Evolutionary conservation across 2,329 filamentous ascomycete genomes (phyloP).

Genomic region (Fusarium ramigenum): DNA sequence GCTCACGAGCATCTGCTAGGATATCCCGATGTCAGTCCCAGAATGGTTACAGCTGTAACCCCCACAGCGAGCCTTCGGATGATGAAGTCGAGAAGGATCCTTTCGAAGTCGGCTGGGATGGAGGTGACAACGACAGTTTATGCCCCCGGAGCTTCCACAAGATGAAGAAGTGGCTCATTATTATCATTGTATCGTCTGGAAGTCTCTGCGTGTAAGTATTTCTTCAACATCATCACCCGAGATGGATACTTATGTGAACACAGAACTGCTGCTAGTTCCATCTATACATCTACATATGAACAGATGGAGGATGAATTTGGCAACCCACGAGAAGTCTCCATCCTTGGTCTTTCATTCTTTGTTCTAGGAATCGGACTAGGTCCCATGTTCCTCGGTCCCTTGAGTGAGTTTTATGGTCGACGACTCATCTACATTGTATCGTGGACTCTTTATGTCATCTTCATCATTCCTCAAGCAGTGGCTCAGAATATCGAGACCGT

Average conservation of each 20-base stretch:
- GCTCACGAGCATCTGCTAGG: constrained; percentile 13
- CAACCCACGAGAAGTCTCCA: constrained; percentile 75
- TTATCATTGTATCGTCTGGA: constrained; percentile 75
- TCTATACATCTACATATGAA: constrained; percentile 84
- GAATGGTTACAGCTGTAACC: constrained; percentile 56
- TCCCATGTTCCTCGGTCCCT: constrained; percentile 69
- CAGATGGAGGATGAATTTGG: constrained; percentile 81
- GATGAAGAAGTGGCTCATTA: constrained; percentile 80
- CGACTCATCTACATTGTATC: constrained; percentile 81
- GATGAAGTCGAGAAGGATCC: constrained; percentile 50
- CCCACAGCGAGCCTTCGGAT: neutral
- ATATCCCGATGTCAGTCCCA: constrained; percentile 50
- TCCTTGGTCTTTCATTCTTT: constrained; percentile 83
- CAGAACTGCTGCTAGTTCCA: constrained; percentile 85
- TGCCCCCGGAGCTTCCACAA: constrained; percentile 76
- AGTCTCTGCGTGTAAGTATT: constrained; percentile 83
- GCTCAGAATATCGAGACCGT: constrained; percentile 85
- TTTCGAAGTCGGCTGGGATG: constrained; percentile 80
- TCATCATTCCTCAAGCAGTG: constrained; percentile 82
- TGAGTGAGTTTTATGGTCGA: constrained; percentile 84
- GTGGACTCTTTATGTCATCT: constrained; percentile 79
- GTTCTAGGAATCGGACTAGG: constrained; percentile 78
- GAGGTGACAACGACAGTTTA: constrained; percentile 73
- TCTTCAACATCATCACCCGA: neutral
- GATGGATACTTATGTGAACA: neutral